phyloP scores from a whole-genome alignment of 352 stramenopile genomes.

The Phytophthora sojae region DNA sequence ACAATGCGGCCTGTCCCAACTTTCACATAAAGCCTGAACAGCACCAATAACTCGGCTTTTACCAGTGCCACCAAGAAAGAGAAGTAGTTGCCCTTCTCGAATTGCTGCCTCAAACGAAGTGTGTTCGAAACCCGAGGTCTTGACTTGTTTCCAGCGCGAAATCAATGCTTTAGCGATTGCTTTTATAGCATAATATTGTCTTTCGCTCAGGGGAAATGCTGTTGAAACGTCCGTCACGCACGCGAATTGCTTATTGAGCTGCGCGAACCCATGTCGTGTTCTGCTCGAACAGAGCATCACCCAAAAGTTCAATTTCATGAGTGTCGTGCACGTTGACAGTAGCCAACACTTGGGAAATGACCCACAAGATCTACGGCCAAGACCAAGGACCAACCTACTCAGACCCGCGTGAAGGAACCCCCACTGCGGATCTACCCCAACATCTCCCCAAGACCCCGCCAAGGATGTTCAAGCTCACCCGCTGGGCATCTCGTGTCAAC shows the following conservation, averaged over 20 bases:
- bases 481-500: too few relatives aligned
- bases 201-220: neutral
- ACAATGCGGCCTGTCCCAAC: neutral
- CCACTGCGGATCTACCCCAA: too few relatives aligned
- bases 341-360: neutral
- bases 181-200: neutral
- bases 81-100: neutral
- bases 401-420: too few relatives aligned
- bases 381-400: too few relatives aligned
- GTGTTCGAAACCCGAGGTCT: neutral
- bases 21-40: conserved; percentile 4
- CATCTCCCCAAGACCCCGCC: too few relatives aligned
- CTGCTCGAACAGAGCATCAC: neutral
- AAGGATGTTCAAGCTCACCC: too few relatives aligned
- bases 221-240: neutral
- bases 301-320: neutral
- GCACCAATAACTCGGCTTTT: conserved; percentile 11
- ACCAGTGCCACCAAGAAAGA: conserved; percentile 14
- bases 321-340: neutral
- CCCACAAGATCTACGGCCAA: too few relatives aligned
- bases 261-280: neutral
- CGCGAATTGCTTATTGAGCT: neutral
- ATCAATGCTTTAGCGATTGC: neutral
- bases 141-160: neutral
- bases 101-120: neutral